Evolutionary conservation across 768 basidiomycete genomes (phyloP), one percentile per base, ranked within the genome.

Genomic region (Amanita pallidorosea): DNA sequence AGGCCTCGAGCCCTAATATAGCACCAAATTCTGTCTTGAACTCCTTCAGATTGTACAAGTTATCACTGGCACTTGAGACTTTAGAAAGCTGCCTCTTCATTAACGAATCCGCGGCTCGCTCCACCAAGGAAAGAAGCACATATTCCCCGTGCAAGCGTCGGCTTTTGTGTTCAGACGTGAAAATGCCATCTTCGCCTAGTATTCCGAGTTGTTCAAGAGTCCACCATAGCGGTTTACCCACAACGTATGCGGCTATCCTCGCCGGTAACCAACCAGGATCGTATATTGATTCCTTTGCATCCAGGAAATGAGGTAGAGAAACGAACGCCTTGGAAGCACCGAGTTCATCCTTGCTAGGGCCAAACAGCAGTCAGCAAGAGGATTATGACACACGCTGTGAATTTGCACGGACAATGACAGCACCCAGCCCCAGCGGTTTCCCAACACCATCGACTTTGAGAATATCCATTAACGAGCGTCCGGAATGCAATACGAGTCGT

Each of bases 221-320:
- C 90, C 90, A 93, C 85, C 84, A 89, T 2, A 93, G 67, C 2
- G 90, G 89, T 58, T 79, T 81, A 6, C 82, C 87, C 6, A 92
- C 73, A 7, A 91, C 68, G 51, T 76, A 84, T 8, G 84, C 73
- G 2, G 77, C 85, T 46, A 89, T 71, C 17, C 86, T 80, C 45
- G 70, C 75, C 1, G 87, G 81, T 13, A 90, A 59, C 73, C 83
- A 87, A 18, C 79, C 79, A 2, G 80, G 65, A 53, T 83, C 74
- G 57, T 88, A 83, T 48, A 90, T 76, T 0, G 87, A 84, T 38
- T 74, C 65, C 35, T 69, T 68, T 12, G 79, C 67, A 20, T 60
- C 66, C 54, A 85, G 56, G 56, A 89, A 92, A 17, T 77, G 71
- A 2, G 71, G 55, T 7, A 77, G 59, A 17, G 75, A 69, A 36